Conservation (phyloP, 208 protist species). For the Leishmania amazonensis region DNA sequence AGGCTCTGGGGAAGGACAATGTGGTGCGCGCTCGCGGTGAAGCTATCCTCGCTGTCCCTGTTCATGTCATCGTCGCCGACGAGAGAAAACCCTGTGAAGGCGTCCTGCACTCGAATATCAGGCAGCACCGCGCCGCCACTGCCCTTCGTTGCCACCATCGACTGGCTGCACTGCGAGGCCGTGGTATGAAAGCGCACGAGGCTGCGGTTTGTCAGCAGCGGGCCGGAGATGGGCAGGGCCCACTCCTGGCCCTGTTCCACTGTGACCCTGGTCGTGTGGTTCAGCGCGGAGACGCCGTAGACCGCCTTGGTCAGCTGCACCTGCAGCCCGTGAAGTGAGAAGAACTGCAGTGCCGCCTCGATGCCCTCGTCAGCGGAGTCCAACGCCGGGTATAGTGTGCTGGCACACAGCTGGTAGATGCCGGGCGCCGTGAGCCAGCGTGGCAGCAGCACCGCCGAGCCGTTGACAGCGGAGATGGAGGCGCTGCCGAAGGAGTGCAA, state of each 20-base stretch:
- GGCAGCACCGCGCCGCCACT: constrained; percentile 19
- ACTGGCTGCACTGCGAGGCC: constrained; percentile 29
- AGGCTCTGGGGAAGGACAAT: constrained; percentile 55
- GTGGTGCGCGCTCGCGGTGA: constrained; percentile 33
- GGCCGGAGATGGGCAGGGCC: constrained; percentile 64
- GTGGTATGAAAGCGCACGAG: constrained; percentile 47
- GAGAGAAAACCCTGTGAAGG: constrained; percentile 46
- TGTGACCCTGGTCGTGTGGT: constrained; percentile 53
- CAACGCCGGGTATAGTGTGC: constrained; percentile 47
- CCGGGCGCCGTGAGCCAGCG: constrained; percentile 44
- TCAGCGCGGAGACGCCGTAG: constrained; percentile 69
- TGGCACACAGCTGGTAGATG: constrained; percentile 65
- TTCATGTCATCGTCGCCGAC: constrained; percentile 13
- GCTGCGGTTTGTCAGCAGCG: constrained; percentile 56
- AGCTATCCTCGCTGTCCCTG: constrained; percentile 3
- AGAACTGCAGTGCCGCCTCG: constrained; percentile 64
- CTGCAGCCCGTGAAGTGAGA: constrained; percentile 47
- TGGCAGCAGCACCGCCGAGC: constrained; percentile 55
- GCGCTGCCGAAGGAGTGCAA: constrained; percentile 36
- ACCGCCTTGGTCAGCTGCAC: constrained; percentile 48
- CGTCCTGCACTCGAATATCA: constrained; percentile 41
- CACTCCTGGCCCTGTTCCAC: constrained; percentile 75
- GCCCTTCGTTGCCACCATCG: constrained; percentile 34
- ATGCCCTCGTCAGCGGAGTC: constrained; percentile 35
- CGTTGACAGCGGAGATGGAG: constrained; percentile 55